These are phyloP conservation scores for Liquidambar formosana DNA, from an alignment of 164 flowering plant species.

Conservation along the genomic window DNA sequence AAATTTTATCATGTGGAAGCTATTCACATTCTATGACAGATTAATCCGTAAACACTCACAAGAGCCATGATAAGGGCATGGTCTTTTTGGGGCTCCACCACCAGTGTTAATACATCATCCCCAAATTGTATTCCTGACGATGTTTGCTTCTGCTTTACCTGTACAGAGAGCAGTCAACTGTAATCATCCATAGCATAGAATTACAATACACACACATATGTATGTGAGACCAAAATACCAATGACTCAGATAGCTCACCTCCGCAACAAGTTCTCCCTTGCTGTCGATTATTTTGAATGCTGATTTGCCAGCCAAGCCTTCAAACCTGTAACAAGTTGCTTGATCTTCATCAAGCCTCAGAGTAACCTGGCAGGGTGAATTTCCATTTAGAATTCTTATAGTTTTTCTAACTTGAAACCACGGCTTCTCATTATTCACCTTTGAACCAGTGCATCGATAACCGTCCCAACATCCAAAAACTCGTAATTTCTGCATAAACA, in stretches of 20 bases:
- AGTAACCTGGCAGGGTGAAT: conserved; percentile 12
- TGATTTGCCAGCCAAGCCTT: conserved; percentile 15
- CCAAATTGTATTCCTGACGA: conserved; percentile 52
- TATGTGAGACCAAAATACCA: no score
- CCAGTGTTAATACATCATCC: conserved; percentile 58
- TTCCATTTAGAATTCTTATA: conserved; percentile 8
- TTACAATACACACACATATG: no score
- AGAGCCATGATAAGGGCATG: conserved; percentile 51
- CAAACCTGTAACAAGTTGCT: conserved; percentile 8
- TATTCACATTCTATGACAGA: no score
- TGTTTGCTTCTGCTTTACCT: conserved; percentile 47
- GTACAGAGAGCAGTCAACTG: no score
- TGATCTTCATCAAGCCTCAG: conserved; percentile 12
- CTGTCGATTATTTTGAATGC: conserved; percentile 28
- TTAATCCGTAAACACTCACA: conserved; percentile 40
- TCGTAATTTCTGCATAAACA: conserved; percentile 24
- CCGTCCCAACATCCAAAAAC: conserved; percentile 28
- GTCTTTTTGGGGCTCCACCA: conserved; percentile 49
- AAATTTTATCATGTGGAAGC: no score
- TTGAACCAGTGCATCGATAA: conserved; percentile 13
- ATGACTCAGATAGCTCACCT: no score
- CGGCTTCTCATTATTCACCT: conserved; percentile 15
- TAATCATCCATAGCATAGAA: no score
- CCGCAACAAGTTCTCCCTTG: conserved; percentile 42
- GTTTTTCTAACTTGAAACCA: conserved; percentile 34